These are phyloP conservation scores for Bjerkandera adusta DNA, from an alignment of 1,284 basidiomycete species.

Conservation along the genomic window DNA sequence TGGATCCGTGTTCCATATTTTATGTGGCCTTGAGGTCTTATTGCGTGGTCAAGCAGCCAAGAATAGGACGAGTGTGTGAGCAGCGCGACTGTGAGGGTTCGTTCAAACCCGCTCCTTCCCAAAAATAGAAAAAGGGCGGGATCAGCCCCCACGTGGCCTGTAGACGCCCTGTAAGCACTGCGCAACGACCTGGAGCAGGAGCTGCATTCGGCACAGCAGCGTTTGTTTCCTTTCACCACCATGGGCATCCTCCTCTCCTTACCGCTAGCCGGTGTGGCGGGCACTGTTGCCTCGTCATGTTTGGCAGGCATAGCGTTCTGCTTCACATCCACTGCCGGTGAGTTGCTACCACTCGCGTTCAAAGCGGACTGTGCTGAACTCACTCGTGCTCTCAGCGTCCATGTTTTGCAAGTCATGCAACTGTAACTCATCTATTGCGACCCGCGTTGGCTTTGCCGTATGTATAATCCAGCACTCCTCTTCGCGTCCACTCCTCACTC, in stretches of 20 bases:
- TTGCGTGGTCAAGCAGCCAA: too few species aligned
- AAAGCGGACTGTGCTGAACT: background rate
- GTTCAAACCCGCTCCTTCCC: background rate
- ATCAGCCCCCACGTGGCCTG: background rate
- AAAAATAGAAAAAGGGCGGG: background rate
- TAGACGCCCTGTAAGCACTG: background rate
- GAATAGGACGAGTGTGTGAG: too few species aligned
- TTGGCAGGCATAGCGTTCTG: constrained; percentile 80
- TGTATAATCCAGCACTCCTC: constrained; percentile 25
- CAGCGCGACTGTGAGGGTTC: background rate
- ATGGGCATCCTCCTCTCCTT: constrained; percentile 88
- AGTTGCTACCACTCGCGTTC: constrained; percentile 15
- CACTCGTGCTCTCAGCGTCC: constrained; percentile 56
- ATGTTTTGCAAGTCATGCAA: constrained; percentile 99
- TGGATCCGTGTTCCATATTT: background rate
- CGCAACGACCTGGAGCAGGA: background rate
- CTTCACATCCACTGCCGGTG: constrained; percentile 82
- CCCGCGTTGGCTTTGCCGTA: constrained; percentile 94
- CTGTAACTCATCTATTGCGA: constrained; percentile 98
- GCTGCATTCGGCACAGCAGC: constrained; percentile 2
- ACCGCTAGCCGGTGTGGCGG: constrained; percentile 78
- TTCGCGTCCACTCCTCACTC: constrained; percentile 3
- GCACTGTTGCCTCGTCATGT: constrained; percentile 78
- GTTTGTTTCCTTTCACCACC: constrained; percentile 16
- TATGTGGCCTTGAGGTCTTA: background rate